These are phyloP conservation scores for Anthostomella pinea DNA, from an alignment of 2,329 filamentous ascomycete species.

Conservation along the genomic window DNA sequence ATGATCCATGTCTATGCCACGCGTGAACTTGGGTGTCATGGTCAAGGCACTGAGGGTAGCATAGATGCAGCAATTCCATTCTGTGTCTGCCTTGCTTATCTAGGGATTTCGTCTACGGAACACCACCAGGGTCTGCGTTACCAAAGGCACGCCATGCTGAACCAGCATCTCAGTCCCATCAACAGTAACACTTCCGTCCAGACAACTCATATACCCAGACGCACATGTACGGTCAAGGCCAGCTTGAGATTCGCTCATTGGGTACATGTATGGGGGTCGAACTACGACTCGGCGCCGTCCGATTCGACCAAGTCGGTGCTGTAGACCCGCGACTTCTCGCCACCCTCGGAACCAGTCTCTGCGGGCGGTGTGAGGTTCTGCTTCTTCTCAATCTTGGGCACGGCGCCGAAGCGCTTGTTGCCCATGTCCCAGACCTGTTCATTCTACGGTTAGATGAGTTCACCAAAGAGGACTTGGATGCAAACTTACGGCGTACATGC, in stretches of 20 bases:
- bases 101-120: too few relatives aligned
- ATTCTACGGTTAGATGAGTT: conserved; percentile 5
- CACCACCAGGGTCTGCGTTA: too few relatives aligned
- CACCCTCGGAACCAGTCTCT: conserved; percentile 7
- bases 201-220: conserved; percentile 1
- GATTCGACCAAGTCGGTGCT: conserved; percentile 17
- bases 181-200: too few relatives aligned
- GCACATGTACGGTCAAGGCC: conserved; percentile 3
- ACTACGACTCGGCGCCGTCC: conserved; percentile 1
- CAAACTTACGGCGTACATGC: conserved; percentile 45
- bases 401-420: conserved; percentile 56
- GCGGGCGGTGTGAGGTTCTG: conserved; percentile 30
- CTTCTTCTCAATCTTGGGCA: conserved; percentile 49
- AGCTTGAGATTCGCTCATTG: neutral
- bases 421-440: conserved; percentile 61
- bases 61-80: too few relatives aligned
- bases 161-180: too few relatives aligned
- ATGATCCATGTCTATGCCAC: too few relatives aligned
- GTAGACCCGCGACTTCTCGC: conserved; percentile 21
- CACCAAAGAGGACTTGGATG: neutral
- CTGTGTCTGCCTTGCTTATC: too few relatives aligned
- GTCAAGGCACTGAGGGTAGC: too few relatives aligned
- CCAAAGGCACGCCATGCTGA: too few relatives aligned
- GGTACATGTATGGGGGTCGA: neutral
- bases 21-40: too few relatives aligned